Percentiles rank a stretch among this genome's conserved stretches.
These are phyloP conservation scores for Tieghemiomyces parasiticus DNA, from an alignment of 192 early-diverging fungal species.

Conservation along the genomic window DNA sequence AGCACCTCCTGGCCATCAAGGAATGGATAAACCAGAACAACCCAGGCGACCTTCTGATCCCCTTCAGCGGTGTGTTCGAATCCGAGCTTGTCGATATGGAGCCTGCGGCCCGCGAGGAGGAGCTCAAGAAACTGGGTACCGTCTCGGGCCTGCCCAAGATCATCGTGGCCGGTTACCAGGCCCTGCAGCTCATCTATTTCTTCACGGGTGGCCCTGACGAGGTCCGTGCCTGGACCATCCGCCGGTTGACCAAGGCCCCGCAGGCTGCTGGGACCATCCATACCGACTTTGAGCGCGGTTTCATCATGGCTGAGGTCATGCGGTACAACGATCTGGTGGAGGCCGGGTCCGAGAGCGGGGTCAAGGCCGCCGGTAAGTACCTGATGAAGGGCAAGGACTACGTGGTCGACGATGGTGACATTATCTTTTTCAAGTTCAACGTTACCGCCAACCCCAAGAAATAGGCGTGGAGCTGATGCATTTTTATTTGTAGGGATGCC, in stretches of 20 bases:
- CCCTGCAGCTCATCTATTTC: conserved; percentile 81
- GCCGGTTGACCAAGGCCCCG: conserved; percentile 66
- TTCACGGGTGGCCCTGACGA: conserved; percentile 88
- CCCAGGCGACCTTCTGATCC: conserved; percentile 79
- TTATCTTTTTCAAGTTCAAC: conserved; percentile 63
- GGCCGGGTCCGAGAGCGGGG: conserved; percentile 67
- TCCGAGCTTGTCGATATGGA: conserved; percentile 34
- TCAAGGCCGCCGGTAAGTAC: conserved; percentile 87
- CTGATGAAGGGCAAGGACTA: conserved; percentile 85
- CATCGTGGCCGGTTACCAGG: conserved; percentile 77
- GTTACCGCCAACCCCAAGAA: conserved; percentile 34
- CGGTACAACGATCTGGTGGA: conserved; percentile 74
- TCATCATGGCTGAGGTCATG: conserved; percentile 92
- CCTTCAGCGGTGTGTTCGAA: conserved; percentile 80
- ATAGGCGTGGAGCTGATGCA: too few relatives aligned
- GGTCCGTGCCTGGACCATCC: conserved; percentile 87
- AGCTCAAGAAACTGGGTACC: conserved; percentile 48
- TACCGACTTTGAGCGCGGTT: conserved; percentile 65
- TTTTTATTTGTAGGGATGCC: too few relatives aligned
- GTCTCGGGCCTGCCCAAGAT: conserved; percentile 75
- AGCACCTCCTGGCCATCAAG: conserved; percentile 80
- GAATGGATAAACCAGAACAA: conserved; percentile 85
- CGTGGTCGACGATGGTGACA: conserved; percentile 83
- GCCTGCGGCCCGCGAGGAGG: conserved; percentile 35
- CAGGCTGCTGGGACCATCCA: conserved; percentile 92